A percentile compares a stretch with the other conserved stretches of the same genome.
Evolutionary conservation across 352 stramenopile species (phyloP).

Genomic region (Thraustochytrium sp.): DNA sequence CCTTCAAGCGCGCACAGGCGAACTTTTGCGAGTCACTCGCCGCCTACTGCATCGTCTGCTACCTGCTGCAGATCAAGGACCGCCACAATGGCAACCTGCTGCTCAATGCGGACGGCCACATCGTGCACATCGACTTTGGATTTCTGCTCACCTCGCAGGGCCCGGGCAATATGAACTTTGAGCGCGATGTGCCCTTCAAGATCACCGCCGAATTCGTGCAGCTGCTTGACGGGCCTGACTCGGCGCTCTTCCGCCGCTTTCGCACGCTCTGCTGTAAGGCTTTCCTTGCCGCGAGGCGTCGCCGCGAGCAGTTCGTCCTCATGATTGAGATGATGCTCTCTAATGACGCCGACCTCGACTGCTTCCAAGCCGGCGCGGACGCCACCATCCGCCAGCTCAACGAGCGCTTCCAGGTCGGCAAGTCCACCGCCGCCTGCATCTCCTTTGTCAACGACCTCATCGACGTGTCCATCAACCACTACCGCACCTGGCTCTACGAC

Average conservation of each 20-base stretch:
- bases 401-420: conserved; percentile 80
- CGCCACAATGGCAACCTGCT: conserved; percentile 99
- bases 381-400: conserved; percentile 69
- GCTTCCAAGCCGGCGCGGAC: conserved; percentile 68
- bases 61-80: conserved; percentile 98
- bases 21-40: conserved; percentile 96
- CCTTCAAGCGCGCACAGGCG: conserved; percentile 60
- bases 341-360: conserved; percentile 68
- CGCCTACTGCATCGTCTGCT: conserved; percentile 94
- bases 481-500: conserved; percentile 91
- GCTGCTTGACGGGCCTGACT: conserved; percentile 88
- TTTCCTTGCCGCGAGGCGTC: conserved; percentile 87
- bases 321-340: conserved; percentile 76
- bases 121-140: conserved; percentile 99
- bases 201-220: conserved; percentile 98
- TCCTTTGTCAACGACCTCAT: conserved; percentile 87
- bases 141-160: conserved; percentile 85
- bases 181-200: conserved; percentile 96
- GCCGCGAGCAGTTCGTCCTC: conserved; percentile 87
- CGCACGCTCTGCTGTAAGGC: conserved; percentile 86
- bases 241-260: conserved; percentile 83
- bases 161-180: conserved; percentile 90
- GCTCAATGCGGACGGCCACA: conserved; percentile 92
- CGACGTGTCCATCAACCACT: conserved; percentile 91
- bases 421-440: conserved; percentile 74